Evolutionary conservation across 306 rosid genomes (phyloP).

Genomic region (Casuarina glauca): DNA sequence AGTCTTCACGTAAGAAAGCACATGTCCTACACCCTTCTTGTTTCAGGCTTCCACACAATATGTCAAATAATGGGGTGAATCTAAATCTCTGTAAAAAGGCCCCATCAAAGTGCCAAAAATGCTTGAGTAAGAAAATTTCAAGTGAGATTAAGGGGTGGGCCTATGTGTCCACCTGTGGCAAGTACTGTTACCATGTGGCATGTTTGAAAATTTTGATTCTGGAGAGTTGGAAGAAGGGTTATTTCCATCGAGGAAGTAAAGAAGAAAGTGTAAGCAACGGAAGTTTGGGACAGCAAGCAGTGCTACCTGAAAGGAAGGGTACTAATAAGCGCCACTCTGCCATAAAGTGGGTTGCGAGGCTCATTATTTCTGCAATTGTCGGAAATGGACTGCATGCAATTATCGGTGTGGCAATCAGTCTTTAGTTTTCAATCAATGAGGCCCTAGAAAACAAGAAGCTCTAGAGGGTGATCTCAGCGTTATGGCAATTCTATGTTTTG

Average conservation of each 20-base stretch:
- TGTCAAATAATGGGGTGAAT: constrained; percentile 23
- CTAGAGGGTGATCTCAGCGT: too few species aligned
- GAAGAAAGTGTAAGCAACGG: too few species aligned
- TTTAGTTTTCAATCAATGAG: too few species aligned
- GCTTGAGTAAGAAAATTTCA: constrained; percentile 30
- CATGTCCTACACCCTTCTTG: constrained; percentile 49
- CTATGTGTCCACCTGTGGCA: constrained; percentile 29
- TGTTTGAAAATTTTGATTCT: constrained; percentile 45
- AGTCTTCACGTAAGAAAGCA: constrained; percentile 19
- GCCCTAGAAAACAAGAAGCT: too few species aligned
- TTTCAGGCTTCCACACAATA: constrained; percentile 19
- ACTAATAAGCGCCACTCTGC: too few species aligned
- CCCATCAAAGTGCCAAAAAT: constrained; percentile 30
- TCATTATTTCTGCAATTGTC: too few species aligned
- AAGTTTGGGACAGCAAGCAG: too few species aligned
- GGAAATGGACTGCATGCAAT: too few species aligned
- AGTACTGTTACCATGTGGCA: constrained; percentile 36
- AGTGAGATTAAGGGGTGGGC: constrained; percentile 37
- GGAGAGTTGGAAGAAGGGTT: constrained; percentile 37
- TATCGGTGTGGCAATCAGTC: too few species aligned
- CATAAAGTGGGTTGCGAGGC: too few species aligned
- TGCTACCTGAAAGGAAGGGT: too few species aligned
- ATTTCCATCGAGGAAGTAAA: constrained; percentile 13
- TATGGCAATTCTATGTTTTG: too few species aligned
- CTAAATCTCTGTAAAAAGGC: constrained; percentile 23